A percentile compares a stretch with the other conserved stretches of the same genome.
phyloP scores from a whole-genome alignment of 2,329 filamentous ascomycete genomes.

The Claviceps monticola region DNA sequence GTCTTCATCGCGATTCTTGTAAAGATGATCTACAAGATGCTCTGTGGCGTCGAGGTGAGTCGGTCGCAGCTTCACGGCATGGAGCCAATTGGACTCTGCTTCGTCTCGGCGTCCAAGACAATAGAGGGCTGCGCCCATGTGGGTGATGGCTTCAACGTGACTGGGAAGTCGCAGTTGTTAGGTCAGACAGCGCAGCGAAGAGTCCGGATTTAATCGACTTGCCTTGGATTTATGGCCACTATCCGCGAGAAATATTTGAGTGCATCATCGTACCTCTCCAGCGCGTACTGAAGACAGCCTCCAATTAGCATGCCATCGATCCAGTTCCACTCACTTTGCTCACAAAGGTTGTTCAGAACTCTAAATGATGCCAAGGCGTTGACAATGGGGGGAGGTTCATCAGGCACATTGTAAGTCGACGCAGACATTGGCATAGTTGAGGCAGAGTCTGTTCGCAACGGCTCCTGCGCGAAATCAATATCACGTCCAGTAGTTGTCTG shows the following conservation, averaged over 20 bases:
- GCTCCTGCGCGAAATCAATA: neutral
- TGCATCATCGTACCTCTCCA: constrained; percentile 71
- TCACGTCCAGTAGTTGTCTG: neutral
- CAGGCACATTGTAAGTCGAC: neutral
- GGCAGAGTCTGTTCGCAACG: neutral
- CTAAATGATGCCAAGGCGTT: constrained; percentile 54
- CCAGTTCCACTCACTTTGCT: constrained; percentile 77
- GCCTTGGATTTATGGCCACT: constrained; percentile 41
- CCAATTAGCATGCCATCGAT: constrained; percentile 83
- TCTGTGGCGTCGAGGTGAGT: constrained; percentile 91
- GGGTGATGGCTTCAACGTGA: constrained; percentile 87
- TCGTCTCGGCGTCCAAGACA: constrained; percentile 71
- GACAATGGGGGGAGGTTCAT: constrained; percentile 27
- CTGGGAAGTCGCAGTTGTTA: constrained; percentile 26
- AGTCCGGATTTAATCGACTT: constrained; percentile 20
- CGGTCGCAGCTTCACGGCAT: constrained; percentile 69
- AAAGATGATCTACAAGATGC: constrained; percentile 79
- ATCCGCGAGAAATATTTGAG: constrained; percentile 60
- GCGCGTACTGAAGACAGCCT: constrained; percentile 80
- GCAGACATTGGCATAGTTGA: constrained; percentile 6
- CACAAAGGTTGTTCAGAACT: constrained; percentile 59
- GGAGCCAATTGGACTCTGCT: constrained; percentile 74
- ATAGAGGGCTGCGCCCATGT: constrained; percentile 78
- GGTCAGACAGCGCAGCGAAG: constrained; percentile 11
- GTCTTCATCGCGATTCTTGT: constrained; percentile 68